Conservation (phyloP, 1,284 basidiomycete species). For the Rhodofomes roseus region DNA sequence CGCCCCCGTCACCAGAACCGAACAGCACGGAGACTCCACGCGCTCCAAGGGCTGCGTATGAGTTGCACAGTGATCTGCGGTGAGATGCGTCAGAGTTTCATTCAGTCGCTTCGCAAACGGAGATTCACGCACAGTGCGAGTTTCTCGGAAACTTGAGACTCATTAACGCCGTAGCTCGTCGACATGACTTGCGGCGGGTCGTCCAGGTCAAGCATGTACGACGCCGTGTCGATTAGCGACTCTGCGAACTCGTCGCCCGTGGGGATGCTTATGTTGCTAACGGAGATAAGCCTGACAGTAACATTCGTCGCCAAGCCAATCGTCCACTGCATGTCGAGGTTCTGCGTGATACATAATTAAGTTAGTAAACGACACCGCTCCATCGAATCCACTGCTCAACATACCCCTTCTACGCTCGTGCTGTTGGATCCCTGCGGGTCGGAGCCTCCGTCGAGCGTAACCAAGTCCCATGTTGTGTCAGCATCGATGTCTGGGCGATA, state of each 20-base stretch:
- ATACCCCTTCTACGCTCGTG: slow-evolving; percentile 17
- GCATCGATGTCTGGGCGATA: slow-evolving; percentile 46
- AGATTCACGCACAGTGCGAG: slow-evolving; percentile 53
- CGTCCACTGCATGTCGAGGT: slow-evolving; percentile 63
- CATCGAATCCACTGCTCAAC: background rate
- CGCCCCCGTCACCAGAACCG: slow-evolving; percentile 59
- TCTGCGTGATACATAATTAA: slow-evolving; percentile 15
- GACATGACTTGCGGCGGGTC: slow-evolving; percentile 31
- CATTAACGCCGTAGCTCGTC: slow-evolving; percentile 51
- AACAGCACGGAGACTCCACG: slow-evolving; percentile 59
- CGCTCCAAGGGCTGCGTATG: slow-evolving; percentile 44
- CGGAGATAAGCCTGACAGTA: slow-evolving; percentile 17
- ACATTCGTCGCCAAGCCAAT: slow-evolving; percentile 54
- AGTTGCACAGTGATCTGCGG: slow-evolving; percentile 15
- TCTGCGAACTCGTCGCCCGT: slow-evolving; percentile 16
- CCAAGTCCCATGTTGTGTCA: slow-evolving; percentile 14
- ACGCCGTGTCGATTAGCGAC: slow-evolving; percentile 29
- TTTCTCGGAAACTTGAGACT: slow-evolving; percentile 40
- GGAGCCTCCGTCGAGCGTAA: slow-evolving; percentile 29
- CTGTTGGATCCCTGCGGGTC: slow-evolving; percentile 23
- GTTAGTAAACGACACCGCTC: no score
- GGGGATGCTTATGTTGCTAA: slow-evolving; percentile 14
- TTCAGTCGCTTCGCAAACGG: background rate
- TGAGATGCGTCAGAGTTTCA: background rate
- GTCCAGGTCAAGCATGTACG: slow-evolving; percentile 25